A percentile compares a stretch with the other conserved stretches of the same genome.
Conservation (phyloP, 2,329 filamentous ascomycete genomes). For the Venturia carpophila region DNA sequence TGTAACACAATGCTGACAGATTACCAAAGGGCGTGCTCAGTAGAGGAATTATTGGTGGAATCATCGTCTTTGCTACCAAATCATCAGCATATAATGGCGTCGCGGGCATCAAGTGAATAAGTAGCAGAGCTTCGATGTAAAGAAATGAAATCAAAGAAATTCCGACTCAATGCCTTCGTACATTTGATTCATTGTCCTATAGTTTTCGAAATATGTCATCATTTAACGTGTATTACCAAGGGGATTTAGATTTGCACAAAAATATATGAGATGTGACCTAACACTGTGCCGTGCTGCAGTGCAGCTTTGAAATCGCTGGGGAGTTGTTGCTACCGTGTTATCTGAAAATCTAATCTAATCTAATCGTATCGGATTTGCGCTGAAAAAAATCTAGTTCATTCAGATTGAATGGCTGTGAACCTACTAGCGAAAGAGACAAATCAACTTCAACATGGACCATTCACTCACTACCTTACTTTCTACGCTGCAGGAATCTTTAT, state of each 20-base stretch:
- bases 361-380: not conserved
- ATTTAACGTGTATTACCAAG: no score
- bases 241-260: no score
- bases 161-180: no score
- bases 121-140: not conserved
- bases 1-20: not conserved
- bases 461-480: conserved; percentile 35
- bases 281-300: no score
- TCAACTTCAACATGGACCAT: conserved; percentile 24
- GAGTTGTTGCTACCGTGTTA: not conserved
- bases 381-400: not conserved
- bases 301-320: no score
- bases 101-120: not conserved
- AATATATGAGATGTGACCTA: no score
- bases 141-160: not conserved
- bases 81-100: not conserved
- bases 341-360: not conserved
- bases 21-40: not conserved
- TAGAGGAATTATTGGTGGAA: not conserved
- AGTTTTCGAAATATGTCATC: no score
- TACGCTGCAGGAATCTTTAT: conserved; percentile 51
- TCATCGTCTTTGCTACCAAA: not conserved
- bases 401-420: not conserved
- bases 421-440: not conserved
- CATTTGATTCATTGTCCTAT: no score